Percentiles rank a stretch among this genome's conserved stretches.
These are phyloP conservation scores for Aspergillus steynii DNA, from an alignment of 495 filamentous ascomycete genomes.

Conservation along the genomic window DNA sequence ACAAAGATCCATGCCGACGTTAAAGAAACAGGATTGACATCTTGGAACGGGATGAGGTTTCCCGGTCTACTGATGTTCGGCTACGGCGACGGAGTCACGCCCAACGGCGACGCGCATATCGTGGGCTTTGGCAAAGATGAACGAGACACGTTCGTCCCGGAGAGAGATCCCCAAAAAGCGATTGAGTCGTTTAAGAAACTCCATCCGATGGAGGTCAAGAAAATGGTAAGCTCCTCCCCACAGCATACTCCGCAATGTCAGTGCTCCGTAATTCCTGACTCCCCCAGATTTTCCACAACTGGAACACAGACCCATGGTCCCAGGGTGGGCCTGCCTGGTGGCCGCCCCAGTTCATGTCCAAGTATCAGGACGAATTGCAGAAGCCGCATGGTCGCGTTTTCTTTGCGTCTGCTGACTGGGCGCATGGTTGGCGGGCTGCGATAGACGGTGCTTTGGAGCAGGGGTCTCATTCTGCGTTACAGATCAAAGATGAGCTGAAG, in stretches of 20 bases:
- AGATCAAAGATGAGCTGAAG: constrained; percentile 2
- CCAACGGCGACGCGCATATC: constrained; percentile 11
- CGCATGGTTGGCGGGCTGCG: constrained; percentile 32
- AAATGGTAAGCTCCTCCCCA: constrained; percentile 2
- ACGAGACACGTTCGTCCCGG: constrained; percentile 3
- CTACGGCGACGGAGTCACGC: constrained; percentile 14
- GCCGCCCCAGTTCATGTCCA: constrained; percentile 9
- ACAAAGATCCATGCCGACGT: constrained; percentile 29
- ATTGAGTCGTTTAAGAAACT: background rate
- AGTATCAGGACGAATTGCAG: constrained; percentile 26
- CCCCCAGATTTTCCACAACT: constrained; percentile 23
- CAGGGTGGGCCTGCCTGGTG: constrained; percentile 18
- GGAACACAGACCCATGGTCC: constrained; percentile 20
- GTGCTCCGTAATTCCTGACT: background rate
- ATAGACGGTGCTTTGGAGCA: constrained; percentile 37
- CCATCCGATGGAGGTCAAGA: constrained; percentile 10
- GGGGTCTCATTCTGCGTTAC: constrained; percentile 14
- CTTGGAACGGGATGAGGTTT: constrained; percentile 7
- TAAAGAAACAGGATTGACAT: constrained; percentile 4
- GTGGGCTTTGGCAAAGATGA: constrained; percentile 14
- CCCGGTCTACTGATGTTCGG: constrained; percentile 6
- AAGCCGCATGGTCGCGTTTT: constrained; percentile 22
- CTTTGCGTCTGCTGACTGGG: constrained; percentile 36
- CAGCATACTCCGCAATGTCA: background rate
- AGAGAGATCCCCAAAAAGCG: constrained; percentile 9